Evolutionary conservation across 441 rosid genomes (phyloP), one percentile per base, ranked within the genome.

Genomic region (Gossypium aridum): DNA sequence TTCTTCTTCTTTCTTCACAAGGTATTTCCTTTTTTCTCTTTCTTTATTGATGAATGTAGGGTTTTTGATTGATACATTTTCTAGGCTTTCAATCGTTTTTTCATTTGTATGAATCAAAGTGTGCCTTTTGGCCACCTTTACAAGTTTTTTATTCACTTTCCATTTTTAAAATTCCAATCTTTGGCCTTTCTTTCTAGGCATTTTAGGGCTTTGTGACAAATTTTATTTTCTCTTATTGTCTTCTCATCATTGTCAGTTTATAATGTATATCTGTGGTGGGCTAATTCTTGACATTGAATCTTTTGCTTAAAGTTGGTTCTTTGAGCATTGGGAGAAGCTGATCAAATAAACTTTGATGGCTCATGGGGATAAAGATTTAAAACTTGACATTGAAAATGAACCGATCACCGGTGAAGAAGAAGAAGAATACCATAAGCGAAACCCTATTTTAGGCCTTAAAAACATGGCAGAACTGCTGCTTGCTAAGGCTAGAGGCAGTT

Each of bases 361-460:
- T 77, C 69, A 65, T 5, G 37, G 22, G 26, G 85, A 67, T 14
- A 76, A 72, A 43, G 88, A 82, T 76, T 78, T 81, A 60, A 87
- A 85, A 37, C 80, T 86, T 79, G 97, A 90, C 86, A 91, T 92
- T 17, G 99, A 96, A 80, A 81, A 80, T 67, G 93, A 91, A 51
- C 45, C 72, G 12, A n/a, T 67, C 1, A 72, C 71, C 77, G 75
- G 76, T 77, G 80, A 57, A 76, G 81, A 65, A 74, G 79, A 57
- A 76, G 81, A 65, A 74, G 85, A 85, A 51, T 79, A 81, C 72
- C 22, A 51, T 3, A 73, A 79, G 2, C 71, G 70, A 55, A 80
- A 76, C 23, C 55, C 72, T 14, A 7, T 31, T 75, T 70, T 23
- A 0, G 81, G 73, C 65, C 59, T 78, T 31, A 80, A 76, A 78